phyloP scores from a whole-genome alignment of 1,284 basidiomycete species.

The Ustilago esculenta region DNA sequence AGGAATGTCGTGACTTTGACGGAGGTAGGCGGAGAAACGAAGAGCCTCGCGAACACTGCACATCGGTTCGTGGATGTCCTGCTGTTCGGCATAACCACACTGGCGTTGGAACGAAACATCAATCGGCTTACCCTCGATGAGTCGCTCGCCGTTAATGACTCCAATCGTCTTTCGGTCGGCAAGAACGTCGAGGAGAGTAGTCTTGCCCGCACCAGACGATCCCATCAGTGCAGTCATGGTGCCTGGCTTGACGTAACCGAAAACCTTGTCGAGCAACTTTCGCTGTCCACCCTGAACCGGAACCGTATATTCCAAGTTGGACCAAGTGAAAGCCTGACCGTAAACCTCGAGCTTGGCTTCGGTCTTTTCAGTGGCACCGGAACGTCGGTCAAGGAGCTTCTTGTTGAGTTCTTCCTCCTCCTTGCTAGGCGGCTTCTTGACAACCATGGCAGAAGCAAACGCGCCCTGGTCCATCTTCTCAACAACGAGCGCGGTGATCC shows the following conservation, averaged over 20 bases:
- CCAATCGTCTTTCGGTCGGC: slow-evolving; percentile 82
- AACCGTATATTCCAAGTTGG: slow-evolving; percentile 69
- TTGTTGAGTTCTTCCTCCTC: slow-evolving; percentile 46
- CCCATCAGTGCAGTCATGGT: slow-evolving; percentile 79
- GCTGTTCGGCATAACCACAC: slow-evolving; percentile 77
- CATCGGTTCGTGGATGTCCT: slow-evolving; percentile 83
- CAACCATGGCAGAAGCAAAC: slow-evolving; percentile 61
- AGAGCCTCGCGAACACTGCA: slow-evolving; percentile 85
- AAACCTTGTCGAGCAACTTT: slow-evolving; percentile 78
- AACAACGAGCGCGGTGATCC: slow-evolving; percentile 51
- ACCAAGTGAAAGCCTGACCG: slow-evolving; percentile 68
- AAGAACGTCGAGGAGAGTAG: slow-evolving; percentile 78
- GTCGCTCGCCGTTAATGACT: slow-evolving; percentile 79
- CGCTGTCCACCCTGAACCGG: slow-evolving; percentile 72
- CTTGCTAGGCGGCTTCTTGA: slow-evolving; percentile 51
- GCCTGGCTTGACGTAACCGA: slow-evolving; percentile 81
- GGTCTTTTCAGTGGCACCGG: slow-evolving; percentile 41
- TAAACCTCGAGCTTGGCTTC: slow-evolving; percentile 54
- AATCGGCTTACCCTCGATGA: slow-evolving; percentile 79
- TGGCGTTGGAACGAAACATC: slow-evolving; percentile 78
- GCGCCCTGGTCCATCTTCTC: slow-evolving; percentile 51
- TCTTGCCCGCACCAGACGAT: slow-evolving; percentile 77
- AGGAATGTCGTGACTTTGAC: slow-evolving; percentile 78
- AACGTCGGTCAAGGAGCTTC: slow-evolving; percentile 30
- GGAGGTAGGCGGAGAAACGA: slow-evolving; percentile 80